Base-by-base conservation (phyloP, 345 rosid genomes). In the Ricinus communis region DNA sequence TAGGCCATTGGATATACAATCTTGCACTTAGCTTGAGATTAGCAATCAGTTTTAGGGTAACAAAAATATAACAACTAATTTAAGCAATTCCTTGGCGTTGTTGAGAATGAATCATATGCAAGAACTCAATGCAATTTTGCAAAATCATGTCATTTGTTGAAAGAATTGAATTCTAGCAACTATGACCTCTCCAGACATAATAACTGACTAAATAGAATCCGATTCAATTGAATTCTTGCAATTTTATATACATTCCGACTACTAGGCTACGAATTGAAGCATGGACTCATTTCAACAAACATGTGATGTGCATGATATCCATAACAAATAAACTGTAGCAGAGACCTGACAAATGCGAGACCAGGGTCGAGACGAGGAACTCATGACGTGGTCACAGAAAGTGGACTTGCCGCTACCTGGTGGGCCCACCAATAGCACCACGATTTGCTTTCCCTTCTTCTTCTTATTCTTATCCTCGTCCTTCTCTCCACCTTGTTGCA, bases 351-450 rank as follows among this genome's bases (percentile, higher is more conserved):
- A 95, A 65, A 94, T 47, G 71, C 99, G 99, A 71, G 74, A 79
- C 99, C 97, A 92, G 21, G 93, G 80, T 13, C 97, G 82, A 3
- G 79, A 71, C 30, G 96, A 80, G 61, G 87, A 85, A 14, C 80
- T 68, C 77, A 90, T 81, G 8, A 90, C 88, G 74, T 76, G 68
- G 25, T 95, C 93, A 65, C 96, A 85, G 76, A 95, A 90, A 30
- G 97, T 90, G 75, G 99, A 90, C 77, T 95, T 95, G 25, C 97
- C 99, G 74, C 99, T 95, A 12, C 97, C 97, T 5, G 97, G 99
- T 0, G 97, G 88, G 19, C 97, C 97, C 19, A 88, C 83, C 69
- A 92, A 70, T 38, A 95, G 19, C 68, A 81, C 83, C 63, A 87
- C 74, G 27, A 86, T 74, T 53, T 52, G 79, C 69, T 82, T 85